Base-by-base conservation (phyloP, 306 rosid genomes). In the Trifolium fragiferum region DNA sequence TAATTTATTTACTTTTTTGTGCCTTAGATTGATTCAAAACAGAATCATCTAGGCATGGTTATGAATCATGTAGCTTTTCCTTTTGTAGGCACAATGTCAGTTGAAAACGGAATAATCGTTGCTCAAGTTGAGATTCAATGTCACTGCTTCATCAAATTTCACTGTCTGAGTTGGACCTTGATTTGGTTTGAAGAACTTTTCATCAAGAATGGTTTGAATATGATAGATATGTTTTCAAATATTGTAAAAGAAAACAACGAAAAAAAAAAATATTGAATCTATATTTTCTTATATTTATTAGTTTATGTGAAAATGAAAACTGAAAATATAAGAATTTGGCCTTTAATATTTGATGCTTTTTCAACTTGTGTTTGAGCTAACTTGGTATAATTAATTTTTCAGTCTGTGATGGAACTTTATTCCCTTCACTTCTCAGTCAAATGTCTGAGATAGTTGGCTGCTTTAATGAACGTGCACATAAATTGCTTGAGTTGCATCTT, bases 341-440 rank as follows among this genome's bases (percentile, higher is more conserved):
- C 25, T 21, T 21, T 21, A 21, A 21, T 21, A 21, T 21, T 21
- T 21, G 25, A 21, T 21, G 25, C 25, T 1, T 21, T 21, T 21
- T 21, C 25, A 21, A 21, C 25, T 21, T 21, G 25, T 21, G 25
- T 21, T 21, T 21, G 25, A 21, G 25, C 25, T 21, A 21, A 21
- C 25, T 21, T 15, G 0, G 27, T 44, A 3, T 73, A 25, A 11
- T 60, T 62, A 19, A 66, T 78, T 21, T 7, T 51, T 55, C 76
- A 94, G 98, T 90, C 76, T 94, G 98, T 70, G 97, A 91, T 80
- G 98, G 98, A 35, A 87, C 89, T 7, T 91, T 94, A 81, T 94
- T 94, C 80, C 97, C 98, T 69, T 89, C 93, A 12, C 96, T 94
- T 82, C 92, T 90, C 37, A 82, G 82, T 62, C 97, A 94, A 80